These are phyloP conservation scores for Collybia sp. DNA, from an alignment of 768 basidiomycete species.

Conservation along the genomic window DNA sequence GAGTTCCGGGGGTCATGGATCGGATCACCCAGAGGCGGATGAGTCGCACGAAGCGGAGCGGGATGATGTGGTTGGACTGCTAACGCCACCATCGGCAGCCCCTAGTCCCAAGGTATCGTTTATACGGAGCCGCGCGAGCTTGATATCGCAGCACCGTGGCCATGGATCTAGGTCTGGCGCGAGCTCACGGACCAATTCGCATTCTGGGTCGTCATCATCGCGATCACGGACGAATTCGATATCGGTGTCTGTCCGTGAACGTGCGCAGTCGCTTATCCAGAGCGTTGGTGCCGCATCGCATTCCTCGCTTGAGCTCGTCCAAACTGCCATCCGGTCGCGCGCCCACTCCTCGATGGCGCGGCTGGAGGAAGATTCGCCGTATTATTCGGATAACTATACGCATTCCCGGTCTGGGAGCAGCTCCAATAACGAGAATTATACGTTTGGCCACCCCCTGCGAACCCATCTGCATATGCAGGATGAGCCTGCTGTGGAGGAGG, in stretches of 20 bases:
- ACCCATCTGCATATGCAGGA: conserved; percentile 27
- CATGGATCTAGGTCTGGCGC: conserved; percentile 29
- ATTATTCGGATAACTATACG: conserved; percentile 29
- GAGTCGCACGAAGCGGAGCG: conserved; percentile 55
- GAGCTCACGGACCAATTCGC: conserved; percentile 36
- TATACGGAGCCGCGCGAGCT: conserved; percentile 34
- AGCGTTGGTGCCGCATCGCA: conserved; percentile 56
- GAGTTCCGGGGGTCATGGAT: conserved; percentile 28
- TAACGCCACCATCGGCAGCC: conserved; percentile 29
- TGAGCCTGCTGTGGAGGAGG: conserved; percentile 16
- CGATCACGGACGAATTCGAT: conserved; percentile 43
- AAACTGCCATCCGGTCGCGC: conserved; percentile 40
- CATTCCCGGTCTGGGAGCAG: conserved; percentile 50
- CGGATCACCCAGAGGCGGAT: conserved; percentile 32
- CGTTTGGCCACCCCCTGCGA: conserved; percentile 62
- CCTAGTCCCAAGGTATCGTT: conserved; percentile 49
- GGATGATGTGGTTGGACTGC: conserved; percentile 56
- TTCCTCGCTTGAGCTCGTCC: conserved; percentile 55
- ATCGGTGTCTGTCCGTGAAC: conserved; percentile 46
- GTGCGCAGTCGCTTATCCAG: conserved; percentile 66
- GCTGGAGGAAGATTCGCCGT: conserved; percentile 48
- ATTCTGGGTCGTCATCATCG: conserved; percentile 19
- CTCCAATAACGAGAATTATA: conserved; percentile 59
- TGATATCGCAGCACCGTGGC: conserved; percentile 22
- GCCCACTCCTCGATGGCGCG: conserved; percentile 68